These are phyloP conservation scores for Solanum habrochaites DNA, from an alignment of 257 asterid species.

Conservation along the genomic window DNA sequence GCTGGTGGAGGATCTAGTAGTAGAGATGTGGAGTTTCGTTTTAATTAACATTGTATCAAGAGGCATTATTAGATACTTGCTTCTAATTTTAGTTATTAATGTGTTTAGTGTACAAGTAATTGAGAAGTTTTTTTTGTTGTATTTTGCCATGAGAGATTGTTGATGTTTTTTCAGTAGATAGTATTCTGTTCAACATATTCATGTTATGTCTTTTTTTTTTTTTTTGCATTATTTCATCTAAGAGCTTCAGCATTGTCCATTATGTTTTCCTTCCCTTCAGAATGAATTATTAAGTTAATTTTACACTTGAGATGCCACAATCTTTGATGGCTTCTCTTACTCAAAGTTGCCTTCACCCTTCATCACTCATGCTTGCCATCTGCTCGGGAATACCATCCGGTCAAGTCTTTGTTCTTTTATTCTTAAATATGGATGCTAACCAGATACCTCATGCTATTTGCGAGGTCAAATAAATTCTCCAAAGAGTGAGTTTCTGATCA, in stretches of 20 bases:
- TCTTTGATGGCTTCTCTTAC: background rate
- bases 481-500: too few relatives aligned
- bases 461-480: too few relatives aligned
- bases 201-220: background rate
- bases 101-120: background rate
- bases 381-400: too few relatives aligned
- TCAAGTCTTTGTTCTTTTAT: too few relatives aligned
- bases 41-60: background rate
- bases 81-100: background rate
- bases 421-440: too few relatives aligned
- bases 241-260: background rate
- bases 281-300: background rate
- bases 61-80: background rate
- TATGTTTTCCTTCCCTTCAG: background rate
- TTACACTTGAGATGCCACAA: background rate
- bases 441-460: too few relatives aligned
- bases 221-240: background rate
- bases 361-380: too few relatives aligned
- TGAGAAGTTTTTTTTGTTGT: background rate
- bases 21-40: conserved; percentile 11
- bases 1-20: background rate
- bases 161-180: background rate
- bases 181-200: background rate
- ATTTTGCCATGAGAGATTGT: background rate
- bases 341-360: background rate